Evolutionary conservation across 768 basidiomycete genomes (phyloP).

Genomic region (Auriculariales sp.): DNA sequence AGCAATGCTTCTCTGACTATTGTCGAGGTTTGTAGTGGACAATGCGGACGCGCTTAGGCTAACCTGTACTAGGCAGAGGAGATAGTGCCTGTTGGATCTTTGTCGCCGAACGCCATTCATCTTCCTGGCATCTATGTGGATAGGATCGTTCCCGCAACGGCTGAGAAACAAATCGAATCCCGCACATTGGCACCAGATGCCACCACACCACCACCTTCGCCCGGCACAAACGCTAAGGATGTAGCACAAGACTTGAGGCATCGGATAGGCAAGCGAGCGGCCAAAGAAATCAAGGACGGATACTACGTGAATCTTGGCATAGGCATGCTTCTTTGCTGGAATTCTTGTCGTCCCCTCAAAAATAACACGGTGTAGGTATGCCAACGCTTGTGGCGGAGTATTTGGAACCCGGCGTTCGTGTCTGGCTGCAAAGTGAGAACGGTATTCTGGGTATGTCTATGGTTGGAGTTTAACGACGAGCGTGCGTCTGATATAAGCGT

Average conservation of each 20-base stretch:
- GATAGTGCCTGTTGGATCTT: conserved; percentile 69
- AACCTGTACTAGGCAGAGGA: conserved; percentile 51
- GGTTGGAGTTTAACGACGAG: not conserved
- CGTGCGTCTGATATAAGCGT: not conserved
- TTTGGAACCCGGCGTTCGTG: conserved; percentile 53
- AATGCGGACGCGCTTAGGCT: not conserved
- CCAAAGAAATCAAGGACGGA: conserved; percentile 78
- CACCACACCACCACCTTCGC: conserved; percentile 11
- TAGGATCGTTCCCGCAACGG: conserved; percentile 67
- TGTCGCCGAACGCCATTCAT: conserved; percentile 74
- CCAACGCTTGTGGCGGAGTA: conserved; percentile 79
- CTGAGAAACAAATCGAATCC: conserved; percentile 67
- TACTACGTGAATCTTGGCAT: conserved; percentile 83
- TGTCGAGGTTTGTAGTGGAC: conserved; percentile 49
- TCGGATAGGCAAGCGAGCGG: conserved; percentile 73
- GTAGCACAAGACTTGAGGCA: conserved; percentile 21
- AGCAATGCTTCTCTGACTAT: conserved; percentile 82
- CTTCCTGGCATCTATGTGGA: conserved; percentile 79
- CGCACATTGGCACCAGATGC: conserved; percentile 47
- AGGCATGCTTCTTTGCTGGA: too few species aligned
- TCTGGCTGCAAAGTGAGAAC: conserved; percentile 90
- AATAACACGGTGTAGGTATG: too few species aligned
- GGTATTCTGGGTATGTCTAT: conserved; percentile 73
- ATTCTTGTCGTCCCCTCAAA: too few species aligned
- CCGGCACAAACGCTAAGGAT: conserved; percentile 3